Evolutionary conservation across 2,329 filamentous ascomycete species (phyloP).

Genomic region (Paraconiothyrium brasiliense): DNA sequence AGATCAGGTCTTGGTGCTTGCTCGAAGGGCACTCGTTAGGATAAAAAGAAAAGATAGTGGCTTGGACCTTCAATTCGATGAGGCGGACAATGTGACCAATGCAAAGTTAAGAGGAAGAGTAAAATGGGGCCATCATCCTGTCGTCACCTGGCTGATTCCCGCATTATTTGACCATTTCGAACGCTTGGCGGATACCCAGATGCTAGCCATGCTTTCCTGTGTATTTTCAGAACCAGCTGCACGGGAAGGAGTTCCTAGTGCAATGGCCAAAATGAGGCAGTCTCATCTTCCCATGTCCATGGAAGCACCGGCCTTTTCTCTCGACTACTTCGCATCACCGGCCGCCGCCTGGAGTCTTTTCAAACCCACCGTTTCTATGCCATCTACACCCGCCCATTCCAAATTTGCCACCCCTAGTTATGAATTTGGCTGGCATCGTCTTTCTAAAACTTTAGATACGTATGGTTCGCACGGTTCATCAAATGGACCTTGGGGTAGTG

Average conservation of each 20-base stretch:
- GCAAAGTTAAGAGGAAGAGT: constrained; percentile 56
- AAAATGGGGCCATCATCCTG: constrained; percentile 66
- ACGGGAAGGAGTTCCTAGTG: constrained; percentile 50
- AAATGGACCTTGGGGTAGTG: constrained; percentile 59
- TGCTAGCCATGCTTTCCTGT: constrained; percentile 72
- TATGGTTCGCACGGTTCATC: constrained; percentile 62
- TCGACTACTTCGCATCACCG: constrained; percentile 58
- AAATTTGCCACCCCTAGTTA: constrained; percentile 41
- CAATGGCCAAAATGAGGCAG: constrained; percentile 48
- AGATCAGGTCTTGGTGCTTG: constrained; percentile 74
- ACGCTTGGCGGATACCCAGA: constrained; percentile 68
- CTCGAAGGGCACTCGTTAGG: constrained; percentile 67
- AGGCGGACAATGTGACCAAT: constrained; percentile 50
- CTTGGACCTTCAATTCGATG: constrained; percentile 58
- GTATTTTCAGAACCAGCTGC: constrained; percentile 62
- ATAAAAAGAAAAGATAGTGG: constrained; percentile 61
- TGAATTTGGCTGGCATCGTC: constrained; percentile 44
- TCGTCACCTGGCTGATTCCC: constrained; percentile 66
- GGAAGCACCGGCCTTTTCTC: constrained; percentile 56
- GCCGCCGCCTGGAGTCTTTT: constrained; percentile 56
- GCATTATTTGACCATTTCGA: constrained; percentile 69
- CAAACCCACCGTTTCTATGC: constrained; percentile 47
- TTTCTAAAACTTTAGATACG: constrained; percentile 42
- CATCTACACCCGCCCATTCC: constrained; percentile 43
- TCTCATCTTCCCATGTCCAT: constrained; percentile 52